A percentile compares a stretch with the other conserved stretches of the same genome.
Evolutionary conservation across 176 grass and related monocot genomes (phyloP).

Genomic region (Ananas comosus): DNA sequence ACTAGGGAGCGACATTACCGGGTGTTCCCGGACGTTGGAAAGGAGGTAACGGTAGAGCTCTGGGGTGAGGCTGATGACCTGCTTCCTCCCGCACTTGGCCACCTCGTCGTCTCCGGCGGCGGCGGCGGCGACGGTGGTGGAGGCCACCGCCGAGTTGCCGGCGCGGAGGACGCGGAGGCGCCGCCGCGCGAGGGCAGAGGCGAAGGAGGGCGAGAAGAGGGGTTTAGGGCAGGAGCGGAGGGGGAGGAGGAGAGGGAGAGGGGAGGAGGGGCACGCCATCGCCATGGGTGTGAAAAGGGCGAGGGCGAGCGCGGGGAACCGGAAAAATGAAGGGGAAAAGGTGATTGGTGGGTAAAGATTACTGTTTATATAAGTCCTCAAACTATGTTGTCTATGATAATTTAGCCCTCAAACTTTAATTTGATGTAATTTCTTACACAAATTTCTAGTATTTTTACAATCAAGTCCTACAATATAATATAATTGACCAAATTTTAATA

Average conservation of each 20-base stretch:
- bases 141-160: slow-evolving; percentile 10
- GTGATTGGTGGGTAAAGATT: too few relatives aligned
- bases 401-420: too few relatives aligned
- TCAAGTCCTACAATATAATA: too few relatives aligned
- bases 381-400: too few relatives aligned
- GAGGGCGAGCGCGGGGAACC: too few relatives aligned
- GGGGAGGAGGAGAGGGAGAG: background rate
- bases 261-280: background rate
- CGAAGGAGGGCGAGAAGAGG: slow-evolving; percentile 1
- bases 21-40: slow-evolving; percentile 82
- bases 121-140: slow-evolving; percentile 12
- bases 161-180: slow-evolving; percentile 1
- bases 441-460: too few relatives aligned
- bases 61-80: slow-evolving; percentile 50
- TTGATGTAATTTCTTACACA: too few relatives aligned
- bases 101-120: slow-evolving; percentile 39
- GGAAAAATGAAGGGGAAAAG: too few relatives aligned
- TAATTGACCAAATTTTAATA: too few relatives aligned
- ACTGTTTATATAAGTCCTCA: too few relatives aligned
- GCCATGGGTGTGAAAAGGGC: slow-evolving; percentile 1
- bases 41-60: slow-evolving; percentile 66
- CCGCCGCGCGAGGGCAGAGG: background rate
- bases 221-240: background rate
- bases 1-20: slow-evolving; percentile 23
- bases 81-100: slow-evolving; percentile 55